Evolutionary conservation across 2,329 filamentous ascomycete genomes (phyloP).

Genomic region (Fusarium virguliforme): DNA sequence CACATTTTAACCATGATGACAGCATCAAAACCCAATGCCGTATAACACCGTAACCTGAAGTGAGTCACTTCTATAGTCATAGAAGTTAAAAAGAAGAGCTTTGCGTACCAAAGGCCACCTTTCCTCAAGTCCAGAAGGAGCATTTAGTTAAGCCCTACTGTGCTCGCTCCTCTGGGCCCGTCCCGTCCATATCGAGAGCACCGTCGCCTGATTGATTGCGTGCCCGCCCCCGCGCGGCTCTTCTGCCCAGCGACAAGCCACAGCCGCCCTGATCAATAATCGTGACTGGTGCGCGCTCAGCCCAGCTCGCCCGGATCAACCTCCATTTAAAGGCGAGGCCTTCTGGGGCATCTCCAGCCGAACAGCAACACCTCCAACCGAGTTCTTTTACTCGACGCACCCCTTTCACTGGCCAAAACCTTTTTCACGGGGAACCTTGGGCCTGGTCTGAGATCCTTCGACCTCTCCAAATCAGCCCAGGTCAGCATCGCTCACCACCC

Average conservation of each 20-base stretch:
- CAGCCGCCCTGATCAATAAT: constrained; percentile 35
- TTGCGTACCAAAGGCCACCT: no score
- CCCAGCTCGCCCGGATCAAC: neutral
- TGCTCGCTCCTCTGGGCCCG: no score
- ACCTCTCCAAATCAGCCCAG: constrained; percentile 7
- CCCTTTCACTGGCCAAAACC: neutral
- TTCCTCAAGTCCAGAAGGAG: no score
- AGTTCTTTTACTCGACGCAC: constrained; percentile 2
- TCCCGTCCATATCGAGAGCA: neutral
- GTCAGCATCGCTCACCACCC: constrained; percentile 11
- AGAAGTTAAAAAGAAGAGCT: no score
- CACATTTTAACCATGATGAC: no score
- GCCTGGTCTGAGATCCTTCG: constrained; percentile 4
- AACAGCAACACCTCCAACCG: constrained; percentile 11
- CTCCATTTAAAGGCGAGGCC: constrained; percentile 3
- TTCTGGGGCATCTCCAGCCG: constrained; percentile 16
- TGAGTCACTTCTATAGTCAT: no score
- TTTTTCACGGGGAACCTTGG: neutral
- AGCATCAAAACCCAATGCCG: no score
- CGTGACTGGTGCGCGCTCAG: constrained; percentile 12
- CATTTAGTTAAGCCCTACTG: no score
- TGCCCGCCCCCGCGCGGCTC: constrained; percentile 13
- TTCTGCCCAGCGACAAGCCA: constrained; percentile 31
- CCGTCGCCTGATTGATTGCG: constrained; percentile 15
- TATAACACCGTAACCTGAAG: no score